A percentile compares a stretch with the other conserved stretches of the same genome.
Conservation (phyloP, 2,329 filamentous ascomycete genomes). For the Periconia sp. region DNA sequence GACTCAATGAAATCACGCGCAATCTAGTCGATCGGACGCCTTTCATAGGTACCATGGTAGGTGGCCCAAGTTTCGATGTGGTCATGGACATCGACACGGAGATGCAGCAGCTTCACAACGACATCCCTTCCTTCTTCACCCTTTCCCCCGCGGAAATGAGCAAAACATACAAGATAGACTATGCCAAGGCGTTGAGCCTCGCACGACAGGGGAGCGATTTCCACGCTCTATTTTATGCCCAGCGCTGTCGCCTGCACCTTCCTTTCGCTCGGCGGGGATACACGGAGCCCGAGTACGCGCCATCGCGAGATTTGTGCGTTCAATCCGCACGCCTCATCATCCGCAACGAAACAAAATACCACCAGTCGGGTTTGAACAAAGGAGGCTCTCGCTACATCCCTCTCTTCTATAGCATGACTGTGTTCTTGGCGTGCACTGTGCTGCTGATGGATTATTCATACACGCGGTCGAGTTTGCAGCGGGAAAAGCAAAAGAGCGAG, state of each 20-base stretch:
- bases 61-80: slow-evolving; percentile 28
- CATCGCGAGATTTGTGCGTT: slow-evolving; percentile 40
- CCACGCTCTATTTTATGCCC: slow-evolving; percentile 37
- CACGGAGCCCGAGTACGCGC: slow-evolving; percentile 30
- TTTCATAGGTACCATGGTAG: slow-evolving; percentile 12
- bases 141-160: slow-evolving; percentile 11
- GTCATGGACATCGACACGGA: slow-evolving; percentile 34
- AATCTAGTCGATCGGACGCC: slow-evolving; percentile 39
- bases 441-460: slow-evolving; percentile 44
- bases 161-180: slow-evolving; percentile 7
- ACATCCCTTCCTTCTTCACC: slow-evolving; percentile 39
- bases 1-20: slow-evolving; percentile 39
- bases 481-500: slow-evolving; percentile 30
- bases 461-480: slow-evolving; percentile 28
- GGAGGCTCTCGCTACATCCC: slow-evolving; percentile 24
- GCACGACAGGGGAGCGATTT: slow-evolving; percentile 37
- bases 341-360: slow-evolving; percentile 14
- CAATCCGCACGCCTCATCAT: slow-evolving; percentile 37
- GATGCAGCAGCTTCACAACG: slow-evolving; percentile 29
- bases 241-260: slow-evolving; percentile 40
- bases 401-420: slow-evolving; percentile 14
- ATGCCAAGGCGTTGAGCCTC: slow-evolving; percentile 14
- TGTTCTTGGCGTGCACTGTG: slow-evolving; percentile 44
- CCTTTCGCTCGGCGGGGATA: slow-evolving; percentile 33
- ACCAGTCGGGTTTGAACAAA: background rate